These are phyloP conservation scores for Elsinoe ampelina DNA, from an alignment of 2,329 filamentous ascomycete genomes.

Conservation along the genomic window DNA sequence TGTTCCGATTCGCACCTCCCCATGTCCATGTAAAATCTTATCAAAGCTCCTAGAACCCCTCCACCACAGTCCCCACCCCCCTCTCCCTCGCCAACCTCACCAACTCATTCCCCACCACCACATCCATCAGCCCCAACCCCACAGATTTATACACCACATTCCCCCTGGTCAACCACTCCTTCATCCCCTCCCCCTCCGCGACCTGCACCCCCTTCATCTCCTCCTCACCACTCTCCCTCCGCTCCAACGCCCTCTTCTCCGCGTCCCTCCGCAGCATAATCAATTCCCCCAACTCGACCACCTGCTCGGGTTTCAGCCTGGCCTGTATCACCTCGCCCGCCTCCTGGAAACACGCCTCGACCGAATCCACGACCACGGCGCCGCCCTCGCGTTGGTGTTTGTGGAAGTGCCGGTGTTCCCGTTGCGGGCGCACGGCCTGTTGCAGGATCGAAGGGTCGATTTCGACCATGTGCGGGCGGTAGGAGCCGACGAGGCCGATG, in stretches of 20 bases:
- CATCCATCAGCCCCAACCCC: constrained; percentile 59
- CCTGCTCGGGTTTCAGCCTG: constrained; percentile 59
- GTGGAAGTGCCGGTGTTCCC: constrained; percentile 52
- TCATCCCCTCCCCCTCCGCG: constrained; percentile 34
- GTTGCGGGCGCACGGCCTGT: constrained; percentile 49
- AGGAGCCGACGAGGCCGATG: constrained; percentile 63
- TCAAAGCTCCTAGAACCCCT: too few species aligned
- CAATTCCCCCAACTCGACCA: constrained; percentile 82
- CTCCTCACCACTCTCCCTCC: constrained; percentile 22
- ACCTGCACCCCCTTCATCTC: constrained; percentile 22
- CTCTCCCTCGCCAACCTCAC: constrained; percentile 47
- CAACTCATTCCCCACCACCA: constrained; percentile 52
- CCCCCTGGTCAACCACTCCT: constrained; percentile 52
- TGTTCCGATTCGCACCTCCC: too few species aligned
- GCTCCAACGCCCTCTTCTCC: constrained; percentile 25
- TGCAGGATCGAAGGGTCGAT: constrained; percentile 66
- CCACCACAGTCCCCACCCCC: constrained; percentile 42
- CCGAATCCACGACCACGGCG: constrained; percentile 55
- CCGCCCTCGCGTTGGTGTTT: constrained; percentile 52
- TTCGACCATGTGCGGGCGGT: constrained; percentile 69
- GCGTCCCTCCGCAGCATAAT: constrained; percentile 53
- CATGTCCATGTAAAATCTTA: too few species aligned
- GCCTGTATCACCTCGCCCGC: constrained; percentile 81
- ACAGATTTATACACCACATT: constrained; percentile 64
- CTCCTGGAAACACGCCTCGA: constrained; percentile 71